phyloP scores from a whole-genome alignment of 352 stramenopile genomes.

The Phytopythium montanum region DNA sequence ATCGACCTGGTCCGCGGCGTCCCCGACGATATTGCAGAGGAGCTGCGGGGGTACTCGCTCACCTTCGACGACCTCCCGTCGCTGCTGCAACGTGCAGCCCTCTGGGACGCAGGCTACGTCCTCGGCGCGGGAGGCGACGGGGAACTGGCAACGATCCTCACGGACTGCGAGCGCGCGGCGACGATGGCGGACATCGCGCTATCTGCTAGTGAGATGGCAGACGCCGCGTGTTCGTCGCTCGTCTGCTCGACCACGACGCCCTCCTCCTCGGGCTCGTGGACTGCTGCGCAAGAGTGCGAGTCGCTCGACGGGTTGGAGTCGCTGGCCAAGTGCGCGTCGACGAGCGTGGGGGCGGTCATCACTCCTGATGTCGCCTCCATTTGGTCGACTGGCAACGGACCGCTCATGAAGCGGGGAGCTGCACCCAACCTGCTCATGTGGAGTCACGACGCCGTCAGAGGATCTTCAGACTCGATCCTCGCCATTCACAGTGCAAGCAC shows the following conservation, averaged over 20 bases:
- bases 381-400: slow-evolving; percentile 6
- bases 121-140: slow-evolving; percentile 6
- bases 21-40: neutral
- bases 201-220: slow-evolving; percentile 2
- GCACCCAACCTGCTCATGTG: neutral
- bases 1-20: neutral
- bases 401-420: neutral
- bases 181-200: slow-evolving; percentile 17
- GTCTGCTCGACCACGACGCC: slow-evolving; percentile 6
- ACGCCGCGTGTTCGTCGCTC: slow-evolving; percentile 8
- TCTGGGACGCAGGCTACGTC: slow-evolving; percentile 36
- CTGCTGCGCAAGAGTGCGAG: neutral
- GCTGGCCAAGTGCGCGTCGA: slow-evolving; percentile 2
- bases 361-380: neutral
- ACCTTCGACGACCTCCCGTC: slow-evolving; percentile 6
- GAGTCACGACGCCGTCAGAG: slow-evolving; percentile 9
- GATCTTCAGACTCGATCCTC: slow-evolving; percentile 13
- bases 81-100: slow-evolving; percentile 13
- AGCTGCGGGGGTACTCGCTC: slow-evolving; percentile 1
- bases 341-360: neutral
- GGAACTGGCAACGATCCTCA: slow-evolving; percentile 19
- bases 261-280: neutral
- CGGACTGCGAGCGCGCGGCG: slow-evolving; percentile 11
- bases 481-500: slow-evolving; percentile 12
- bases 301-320: neutral